A percentile compares a stretch with the other conserved stretches of the same genome.
Conservation (phyloP, 73 alveolate genomes). For the Effrenium voratum region DNA sequence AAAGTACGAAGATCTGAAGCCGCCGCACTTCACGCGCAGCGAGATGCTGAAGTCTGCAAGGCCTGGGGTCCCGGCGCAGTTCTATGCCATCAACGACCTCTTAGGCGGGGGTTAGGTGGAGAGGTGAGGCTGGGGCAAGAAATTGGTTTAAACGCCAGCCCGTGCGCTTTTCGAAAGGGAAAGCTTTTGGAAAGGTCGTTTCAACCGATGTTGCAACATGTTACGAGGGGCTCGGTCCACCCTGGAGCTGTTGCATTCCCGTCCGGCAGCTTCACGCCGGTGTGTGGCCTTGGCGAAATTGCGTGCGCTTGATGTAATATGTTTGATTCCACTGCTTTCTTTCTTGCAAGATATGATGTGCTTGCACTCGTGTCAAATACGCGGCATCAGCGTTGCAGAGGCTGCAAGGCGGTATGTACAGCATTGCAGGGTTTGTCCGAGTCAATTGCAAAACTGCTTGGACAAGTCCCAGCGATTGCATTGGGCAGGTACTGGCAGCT, state of each 20-base stretch:
- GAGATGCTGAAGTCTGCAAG: not conserved
- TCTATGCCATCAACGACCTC: not conserved
- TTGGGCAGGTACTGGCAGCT: not conserved
- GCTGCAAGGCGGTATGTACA: too few species aligned
- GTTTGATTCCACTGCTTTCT: too few species aligned
- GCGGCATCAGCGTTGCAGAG: too few species aligned
- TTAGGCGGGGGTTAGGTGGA: not conserved
- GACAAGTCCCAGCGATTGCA: not conserved
- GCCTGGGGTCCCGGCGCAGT: slow-evolving; percentile 32
- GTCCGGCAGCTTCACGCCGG: too few species aligned
- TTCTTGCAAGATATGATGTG: too few species aligned
- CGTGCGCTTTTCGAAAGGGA: not conserved
- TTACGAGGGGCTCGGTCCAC: not conserved
- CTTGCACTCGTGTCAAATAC: too few species aligned
- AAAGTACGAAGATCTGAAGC: slow-evolving; percentile 18
- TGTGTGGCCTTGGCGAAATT: too few species aligned
- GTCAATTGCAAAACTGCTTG: too few species aligned
- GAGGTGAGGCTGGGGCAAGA: not conserved
- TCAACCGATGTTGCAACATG: not conserved
- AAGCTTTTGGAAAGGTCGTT: not conserved
- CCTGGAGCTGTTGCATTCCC: not conserved
- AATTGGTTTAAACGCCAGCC: not conserved
- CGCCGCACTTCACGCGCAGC: not conserved
- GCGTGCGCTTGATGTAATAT: too few species aligned
- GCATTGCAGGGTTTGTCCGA: too few species aligned